Conservation (phyloP, 768 basidiomycete genomes). For the Termitomyces titanicus region DNA sequence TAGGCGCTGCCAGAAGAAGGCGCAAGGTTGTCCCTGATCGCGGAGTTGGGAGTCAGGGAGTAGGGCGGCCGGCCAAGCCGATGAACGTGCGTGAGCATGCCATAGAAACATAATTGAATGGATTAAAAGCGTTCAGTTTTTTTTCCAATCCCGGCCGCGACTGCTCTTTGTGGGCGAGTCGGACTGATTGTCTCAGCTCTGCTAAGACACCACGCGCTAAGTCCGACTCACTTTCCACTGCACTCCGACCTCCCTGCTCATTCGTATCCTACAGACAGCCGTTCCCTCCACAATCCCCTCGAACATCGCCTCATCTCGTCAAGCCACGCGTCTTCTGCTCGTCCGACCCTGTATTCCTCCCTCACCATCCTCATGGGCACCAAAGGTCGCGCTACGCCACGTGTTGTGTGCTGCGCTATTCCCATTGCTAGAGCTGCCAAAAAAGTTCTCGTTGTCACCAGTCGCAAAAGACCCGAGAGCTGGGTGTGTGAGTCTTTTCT, state of each 20-base stretch:
- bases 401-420: slow-evolving; percentile 89
- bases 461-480: slow-evolving; percentile 71
- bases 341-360: neutral
- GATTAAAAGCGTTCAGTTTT: slow-evolving; percentile 13
- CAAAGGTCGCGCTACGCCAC: slow-evolving; percentile 77
- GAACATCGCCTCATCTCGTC: neutral
- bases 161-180: neutral
- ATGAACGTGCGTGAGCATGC: slow-evolving; percentile 50
- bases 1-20: neutral
- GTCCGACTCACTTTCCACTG: slow-evolving; percentile 1
- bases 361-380: slow-evolving; percentile 38
- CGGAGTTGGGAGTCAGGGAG: slow-evolving; percentile 4
- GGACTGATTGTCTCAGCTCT: slow-evolving; percentile 1
- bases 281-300: neutral
- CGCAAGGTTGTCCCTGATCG: neutral
- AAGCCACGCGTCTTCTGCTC: slow-evolving; percentile 1
- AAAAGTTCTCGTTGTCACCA: slow-evolving; percentile 82
- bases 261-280: neutral
- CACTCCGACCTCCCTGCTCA: neutral
- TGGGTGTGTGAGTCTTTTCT: slow-evolving; percentile 98
- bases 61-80: slow-evolving; percentile 27
- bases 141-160: slow-evolving; percentile 16
- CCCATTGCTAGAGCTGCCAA: slow-evolving; percentile 71
- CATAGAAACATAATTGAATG: slow-evolving; percentile 29
- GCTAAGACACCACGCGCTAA: slow-evolving; percentile 2